phyloP scores from a whole-genome alignment of 2,329 filamentous ascomycete genomes.

The Neobulgaria alba region DNA sequence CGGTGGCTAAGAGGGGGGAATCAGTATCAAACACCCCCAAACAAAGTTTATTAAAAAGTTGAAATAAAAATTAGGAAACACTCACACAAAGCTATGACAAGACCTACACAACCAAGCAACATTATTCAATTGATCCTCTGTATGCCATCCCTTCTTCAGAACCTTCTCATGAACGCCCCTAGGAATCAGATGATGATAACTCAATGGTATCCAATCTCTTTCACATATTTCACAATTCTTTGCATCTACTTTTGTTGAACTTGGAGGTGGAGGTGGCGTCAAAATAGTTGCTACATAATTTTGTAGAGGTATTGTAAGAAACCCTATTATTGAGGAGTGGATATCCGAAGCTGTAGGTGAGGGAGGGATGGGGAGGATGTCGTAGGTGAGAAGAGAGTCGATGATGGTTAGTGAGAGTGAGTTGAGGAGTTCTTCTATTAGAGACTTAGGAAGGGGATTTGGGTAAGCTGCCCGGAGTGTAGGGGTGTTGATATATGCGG shows the following conservation, averaged over 20 bases:
- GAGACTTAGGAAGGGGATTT: slow-evolving; percentile 41
- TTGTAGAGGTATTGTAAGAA: slow-evolving; percentile 56
- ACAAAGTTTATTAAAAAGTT: too few relatives aligned
- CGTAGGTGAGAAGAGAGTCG: slow-evolving; percentile 62
- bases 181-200: slow-evolving; percentile 84
- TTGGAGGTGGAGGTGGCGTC: slow-evolving; percentile 55
- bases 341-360: slow-evolving; percentile 36
- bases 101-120: slow-evolving; percentile 82
- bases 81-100: slow-evolving; percentile 76
- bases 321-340: too few relatives aligned
- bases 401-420: slow-evolving; percentile 47
- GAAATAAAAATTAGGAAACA: too few relatives aligned
- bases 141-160: slow-evolving; percentile 71
- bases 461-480: slow-evolving; percentile 47
- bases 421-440: slow-evolving; percentile 35
- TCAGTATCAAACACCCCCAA: too few relatives aligned
- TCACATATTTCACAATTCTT: slow-evolving; percentile 68
- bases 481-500: slow-evolving; percentile 40
- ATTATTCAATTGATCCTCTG: slow-evolving; percentile 63
- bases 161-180: slow-evolving; percentile 67
- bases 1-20: too few relatives aligned
- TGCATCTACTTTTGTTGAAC: slow-evolving; percentile 42
- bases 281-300: slow-evolving; percentile 51
- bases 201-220: slow-evolving; percentile 64
- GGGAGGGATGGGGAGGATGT: slow-evolving; percentile 41